Percentiles rank a stretch among this genome's conserved stretches.
Conservation (phyloP, 306 rosid genomes). For the Abrus pulchellus region DNA sequence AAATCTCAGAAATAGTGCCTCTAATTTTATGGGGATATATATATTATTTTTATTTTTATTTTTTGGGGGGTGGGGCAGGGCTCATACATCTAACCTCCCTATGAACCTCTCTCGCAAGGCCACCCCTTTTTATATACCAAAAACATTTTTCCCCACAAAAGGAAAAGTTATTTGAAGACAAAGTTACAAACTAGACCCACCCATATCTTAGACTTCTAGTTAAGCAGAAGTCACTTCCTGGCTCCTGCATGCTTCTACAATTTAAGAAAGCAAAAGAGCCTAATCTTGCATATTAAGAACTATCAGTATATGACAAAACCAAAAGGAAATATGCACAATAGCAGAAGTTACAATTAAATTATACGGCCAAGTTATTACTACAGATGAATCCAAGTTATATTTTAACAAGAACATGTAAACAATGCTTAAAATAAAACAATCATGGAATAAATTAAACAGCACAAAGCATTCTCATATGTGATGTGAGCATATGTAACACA, state of each 20-base stretch:
- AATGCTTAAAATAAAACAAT: not conserved
- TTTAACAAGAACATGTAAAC: constrained; percentile 8
- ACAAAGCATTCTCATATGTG: constrained; percentile 1
- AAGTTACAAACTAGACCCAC: constrained; percentile 31
- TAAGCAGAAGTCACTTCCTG: constrained; percentile 9
- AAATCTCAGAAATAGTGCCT: no score
- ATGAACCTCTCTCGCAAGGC: no score
- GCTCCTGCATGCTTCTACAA: constrained; percentile 19
- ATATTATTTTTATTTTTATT: no score
- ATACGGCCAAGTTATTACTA: not conserved
- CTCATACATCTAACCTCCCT: no score
- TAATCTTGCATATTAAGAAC: not conserved
- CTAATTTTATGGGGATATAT: no score
- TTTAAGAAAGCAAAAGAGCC: constrained; percentile 30
- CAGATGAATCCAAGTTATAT: not conserved
- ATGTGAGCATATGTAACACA: not conserved
- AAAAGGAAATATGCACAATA: constrained; percentile 4
- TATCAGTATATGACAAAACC: constrained; percentile 28
- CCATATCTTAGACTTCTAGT: not conserved
- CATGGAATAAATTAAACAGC: constrained; percentile 4
- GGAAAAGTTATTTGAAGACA: not conserved
- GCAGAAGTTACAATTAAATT: constrained; percentile 15
- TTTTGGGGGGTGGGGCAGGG: no score
- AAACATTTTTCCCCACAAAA: not conserved
- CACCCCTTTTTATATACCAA: not conserved